A percentile compares a stretch with the other conserved stretches of the same genome.
These are phyloP conservation scores for Neofusicoccum sp. DNA, from an alignment of 2,329 filamentous ascomycete species.

Conservation along the genomic window DNA sequence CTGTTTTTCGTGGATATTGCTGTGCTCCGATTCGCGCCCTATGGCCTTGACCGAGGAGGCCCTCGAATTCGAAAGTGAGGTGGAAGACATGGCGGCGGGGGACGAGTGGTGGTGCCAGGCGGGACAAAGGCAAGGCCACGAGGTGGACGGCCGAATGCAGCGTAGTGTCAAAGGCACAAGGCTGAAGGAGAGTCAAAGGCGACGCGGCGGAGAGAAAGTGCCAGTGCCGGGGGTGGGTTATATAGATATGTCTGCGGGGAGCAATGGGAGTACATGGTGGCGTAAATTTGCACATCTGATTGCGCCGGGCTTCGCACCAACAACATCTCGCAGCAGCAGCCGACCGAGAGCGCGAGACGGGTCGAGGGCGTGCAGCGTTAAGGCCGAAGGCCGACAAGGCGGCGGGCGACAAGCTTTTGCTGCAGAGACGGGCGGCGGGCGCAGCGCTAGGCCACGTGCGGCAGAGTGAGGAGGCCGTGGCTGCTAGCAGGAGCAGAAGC, in stretches of 20 bases:
- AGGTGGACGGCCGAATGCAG: too few relatives aligned
- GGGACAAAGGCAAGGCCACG: constrained; percentile 2
- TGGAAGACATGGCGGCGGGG: constrained; percentile 1
- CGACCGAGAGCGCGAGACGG: too few relatives aligned
- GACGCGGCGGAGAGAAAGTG: too few relatives aligned
- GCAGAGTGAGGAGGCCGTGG: neutral
- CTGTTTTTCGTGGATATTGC: neutral
- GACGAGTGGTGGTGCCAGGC: neutral
- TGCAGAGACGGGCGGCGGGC: neutral
- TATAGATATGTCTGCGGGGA: too few relatives aligned
- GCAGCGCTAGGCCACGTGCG: neutral
- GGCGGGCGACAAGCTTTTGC: constrained; percentile 6
- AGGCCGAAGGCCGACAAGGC: neutral
- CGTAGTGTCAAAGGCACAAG: too few relatives aligned
- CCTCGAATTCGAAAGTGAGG: neutral
- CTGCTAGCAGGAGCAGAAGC: neutral
- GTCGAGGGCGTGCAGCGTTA: neutral
- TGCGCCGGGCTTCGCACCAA: too few relatives aligned
- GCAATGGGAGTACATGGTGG: too few relatives aligned
- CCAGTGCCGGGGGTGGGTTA: too few relatives aligned
- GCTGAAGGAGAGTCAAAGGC: too few relatives aligned
- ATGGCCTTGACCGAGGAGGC: constrained; percentile 4
- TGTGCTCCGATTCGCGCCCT: neutral
- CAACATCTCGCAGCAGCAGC: too few relatives aligned
- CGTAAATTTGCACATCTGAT: too few relatives aligned